A percentile compares a stretch with the other conserved stretches of the same genome.
Evolutionary conservation across 495 filamentous ascomycete species (phyloP).

Genomic region (Hyaloscypha finlandica): DNA sequence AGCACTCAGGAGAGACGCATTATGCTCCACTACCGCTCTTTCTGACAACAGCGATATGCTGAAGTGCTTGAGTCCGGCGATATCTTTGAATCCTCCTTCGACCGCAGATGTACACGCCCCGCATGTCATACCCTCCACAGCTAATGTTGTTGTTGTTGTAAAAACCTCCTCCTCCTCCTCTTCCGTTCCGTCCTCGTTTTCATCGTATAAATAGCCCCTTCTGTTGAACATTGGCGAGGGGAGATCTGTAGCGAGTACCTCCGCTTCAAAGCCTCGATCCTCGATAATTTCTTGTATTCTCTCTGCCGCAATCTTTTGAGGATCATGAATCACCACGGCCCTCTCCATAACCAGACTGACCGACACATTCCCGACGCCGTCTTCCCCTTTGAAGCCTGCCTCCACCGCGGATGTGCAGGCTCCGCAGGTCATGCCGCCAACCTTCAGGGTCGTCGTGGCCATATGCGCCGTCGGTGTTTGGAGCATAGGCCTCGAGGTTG

Average conservation of each 20-base stretch:
- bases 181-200: constrained; percentile 35
- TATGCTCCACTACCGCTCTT: constrained; percentile 85
- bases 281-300: constrained; percentile 84
- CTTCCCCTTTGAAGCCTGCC: constrained; percentile 74
- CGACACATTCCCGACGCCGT: constrained; percentile 80
- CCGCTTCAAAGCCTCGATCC: constrained; percentile 92
- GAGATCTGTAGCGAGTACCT: constrained; percentile 80
- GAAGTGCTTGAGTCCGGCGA: constrained; percentile 80
- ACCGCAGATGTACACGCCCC: constrained; percentile 93
- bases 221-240: constrained; percentile 44
- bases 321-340: constrained; percentile 88
- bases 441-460: constrained; percentile 86
- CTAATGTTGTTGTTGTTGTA: constrained; percentile 80
- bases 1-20: constrained; percentile 65
- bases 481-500: constrained; percentile 31
- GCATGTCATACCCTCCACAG: constrained; percentile 94
- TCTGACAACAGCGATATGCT: constrained; percentile 93
- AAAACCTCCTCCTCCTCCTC: constrained; percentile 31
- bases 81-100: constrained; percentile 75
- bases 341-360: constrained; percentile 92
- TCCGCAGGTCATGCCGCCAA: constrained; percentile 94
- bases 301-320: constrained; percentile 68
- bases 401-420: constrained; percentile 89
- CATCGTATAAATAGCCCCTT: constrained; percentile 35
- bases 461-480: constrained; percentile 40